Base-by-base conservation (phyloP, 139 green algal species). In the Chlamydomonas incerta region DNA sequence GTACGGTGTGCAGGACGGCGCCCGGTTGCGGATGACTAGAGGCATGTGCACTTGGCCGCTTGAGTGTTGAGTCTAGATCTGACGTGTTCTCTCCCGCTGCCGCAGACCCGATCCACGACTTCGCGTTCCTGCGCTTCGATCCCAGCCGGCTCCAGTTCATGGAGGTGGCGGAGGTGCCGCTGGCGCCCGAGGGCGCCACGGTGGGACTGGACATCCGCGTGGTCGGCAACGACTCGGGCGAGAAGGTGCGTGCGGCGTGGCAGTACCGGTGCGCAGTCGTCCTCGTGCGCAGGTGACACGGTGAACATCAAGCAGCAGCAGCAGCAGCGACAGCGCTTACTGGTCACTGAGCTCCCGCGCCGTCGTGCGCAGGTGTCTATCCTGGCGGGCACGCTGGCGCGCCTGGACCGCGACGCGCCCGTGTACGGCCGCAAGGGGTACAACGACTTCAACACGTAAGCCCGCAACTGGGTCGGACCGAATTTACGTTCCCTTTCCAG, bases 371-470 rank as follows among this genome's bases (percentile, higher is more conserved):
- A 95, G 93, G 90, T 98, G 46, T 98, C 95, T 29, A 99, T 99
- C 70, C 88, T 99, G 46, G 89, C 92, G 0, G 96, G 96, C 34
- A 98, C 95, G 15, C 74, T 99, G 29, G 96, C 96, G 0, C 90
- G 96, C 28, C 90, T 99, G 34, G 96, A 99, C 84, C 89, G 96
- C 26, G 96, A 98, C 85, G 96, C 96, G 0, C 96, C 96, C 0
- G 68, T 88, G 24, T 98, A 98, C 75, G 88, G 89, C 34, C 89
- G 88, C 52, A 95, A 95, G 34, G 83, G 87, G 10, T 98, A 96
- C 92, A 98, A 98, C 77, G 96, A 99, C 89, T 98, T 98, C 92
- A 99, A 99, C 90, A 98, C 96, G 41, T 98, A 87, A 89, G 66
- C 41, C 1, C 13, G 60, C 24, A 67, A 13, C 10, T 33, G 26